phyloP scores from a whole-genome alignment of 2,329 filamentous ascomycete species.

The Fusarium buharicum region DNA sequence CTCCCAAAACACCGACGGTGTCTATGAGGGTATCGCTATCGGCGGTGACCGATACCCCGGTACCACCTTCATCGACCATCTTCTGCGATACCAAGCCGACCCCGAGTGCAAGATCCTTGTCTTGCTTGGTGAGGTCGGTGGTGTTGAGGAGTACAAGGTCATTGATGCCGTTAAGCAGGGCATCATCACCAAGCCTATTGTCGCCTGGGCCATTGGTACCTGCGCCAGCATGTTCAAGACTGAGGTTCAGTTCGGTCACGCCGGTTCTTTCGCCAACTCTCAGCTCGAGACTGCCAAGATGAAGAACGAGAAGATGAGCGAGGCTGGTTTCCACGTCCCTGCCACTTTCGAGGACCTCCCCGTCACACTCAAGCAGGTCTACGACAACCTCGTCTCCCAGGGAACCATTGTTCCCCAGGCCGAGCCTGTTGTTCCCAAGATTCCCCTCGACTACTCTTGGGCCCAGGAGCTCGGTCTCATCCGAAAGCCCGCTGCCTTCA shows the following conservation, averaged over 20 bases:
- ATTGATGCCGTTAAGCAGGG: slow-evolving; percentile 97
- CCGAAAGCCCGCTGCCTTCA: slow-evolving; percentile 99
- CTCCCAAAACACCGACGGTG: slow-evolving; percentile 93
- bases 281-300: slow-evolving; percentile 95
- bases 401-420: slow-evolving; percentile 86
- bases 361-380: slow-evolving; percentile 77
- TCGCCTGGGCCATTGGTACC: slow-evolving; percentile 99
- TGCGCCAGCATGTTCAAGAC: slow-evolving; percentile 99
- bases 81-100: slow-evolving; percentile 95
- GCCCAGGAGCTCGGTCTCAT: slow-evolving; percentile 99
- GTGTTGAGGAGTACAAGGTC: slow-evolving; percentile 99
- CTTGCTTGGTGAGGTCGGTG: slow-evolving; percentile 96
- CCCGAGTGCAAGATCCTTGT: slow-evolving; percentile 98
- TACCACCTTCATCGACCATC: slow-evolving; percentile 98
- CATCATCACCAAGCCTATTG: slow-evolving; percentile 96
- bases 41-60: slow-evolving; percentile 99
- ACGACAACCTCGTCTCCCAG: slow-evolving; percentile 85
- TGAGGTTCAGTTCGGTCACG: slow-evolving; percentile 99
- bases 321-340: slow-evolving; percentile 93
- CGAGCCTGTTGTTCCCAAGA: slow-evolving; percentile 96
- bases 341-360: slow-evolving; percentile 98
- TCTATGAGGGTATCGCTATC: slow-evolving; percentile 99
- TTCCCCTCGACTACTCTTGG: slow-evolving; percentile 99
- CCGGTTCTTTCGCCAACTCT: slow-evolving; percentile 98
- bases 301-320: slow-evolving; percentile 98